These are phyloP conservation scores for Debaryomycetaceae sp. DNA, from an alignment of 1,139 yeast species.

Conservation along the genomic window DNA sequence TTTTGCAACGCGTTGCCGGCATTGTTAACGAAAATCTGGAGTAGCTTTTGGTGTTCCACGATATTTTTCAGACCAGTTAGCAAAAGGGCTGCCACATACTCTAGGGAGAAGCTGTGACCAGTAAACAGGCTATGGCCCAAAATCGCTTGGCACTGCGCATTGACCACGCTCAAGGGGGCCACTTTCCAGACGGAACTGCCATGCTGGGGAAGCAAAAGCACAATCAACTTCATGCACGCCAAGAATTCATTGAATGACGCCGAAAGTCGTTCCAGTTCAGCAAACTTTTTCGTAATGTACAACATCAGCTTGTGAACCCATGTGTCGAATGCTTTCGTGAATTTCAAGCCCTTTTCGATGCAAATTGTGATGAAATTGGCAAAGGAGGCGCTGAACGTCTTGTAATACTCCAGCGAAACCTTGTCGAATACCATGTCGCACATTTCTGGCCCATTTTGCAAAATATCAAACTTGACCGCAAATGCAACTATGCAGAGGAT, in stretches of 20 bases:
- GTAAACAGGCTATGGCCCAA: conserved; percentile 41
- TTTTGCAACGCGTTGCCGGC: conserved; percentile 20
- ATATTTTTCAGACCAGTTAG: conserved; percentile 22
- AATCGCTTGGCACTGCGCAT: conserved; percentile 61
- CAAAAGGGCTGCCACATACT: conserved; percentile 29
- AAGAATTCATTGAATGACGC: conserved; percentile 21
- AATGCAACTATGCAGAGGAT: not conserved
- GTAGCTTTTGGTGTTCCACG: conserved; percentile 39
- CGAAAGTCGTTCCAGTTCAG: conserved; percentile 35
- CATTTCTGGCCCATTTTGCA: too few species aligned
- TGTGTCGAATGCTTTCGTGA: conserved; percentile 4
- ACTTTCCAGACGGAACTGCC: conserved; percentile 25
- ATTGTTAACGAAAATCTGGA: conserved; percentile 58
- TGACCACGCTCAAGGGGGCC: conserved; percentile 38
- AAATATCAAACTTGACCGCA: too few species aligned
- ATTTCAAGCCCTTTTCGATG: conserved; percentile 4
- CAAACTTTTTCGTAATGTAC: conserved; percentile 51
- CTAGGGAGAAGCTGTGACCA: conserved; percentile 20
- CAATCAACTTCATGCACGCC: conserved; percentile 8
- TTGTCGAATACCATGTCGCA: too few species aligned
- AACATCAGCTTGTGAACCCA: conserved; percentile 46
- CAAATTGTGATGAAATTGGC: conserved; percentile 9
- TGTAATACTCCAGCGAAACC: too few species aligned
- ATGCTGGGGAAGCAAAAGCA: conserved; percentile 5
- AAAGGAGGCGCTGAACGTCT: conserved; percentile 15